Conservation (phyloP, 192 early-diverging fungal species). For the Jimgerdemannia lactiflua region DNA sequence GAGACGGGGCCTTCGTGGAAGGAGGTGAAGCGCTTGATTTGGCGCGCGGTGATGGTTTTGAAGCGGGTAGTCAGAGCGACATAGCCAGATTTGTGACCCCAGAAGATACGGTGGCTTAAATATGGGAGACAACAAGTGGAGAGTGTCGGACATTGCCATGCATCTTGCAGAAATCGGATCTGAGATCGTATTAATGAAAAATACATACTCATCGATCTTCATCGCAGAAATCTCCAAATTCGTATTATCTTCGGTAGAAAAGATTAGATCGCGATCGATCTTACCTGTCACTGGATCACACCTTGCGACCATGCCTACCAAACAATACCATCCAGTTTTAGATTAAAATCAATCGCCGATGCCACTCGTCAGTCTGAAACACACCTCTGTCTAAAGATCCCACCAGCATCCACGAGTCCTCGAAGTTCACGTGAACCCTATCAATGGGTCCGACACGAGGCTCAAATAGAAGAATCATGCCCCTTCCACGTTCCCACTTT, state of each 20-base stretch:
- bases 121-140: background rate
- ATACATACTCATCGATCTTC: constrained; percentile 52
- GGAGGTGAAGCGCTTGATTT: constrained; percentile 44
- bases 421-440: constrained; percentile 40
- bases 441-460: constrained; percentile 56
- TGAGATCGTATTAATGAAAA: background rate
- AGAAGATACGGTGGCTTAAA: constrained; percentile 49
- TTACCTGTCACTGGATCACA: constrained; percentile 59
- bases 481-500: constrained; percentile 48
- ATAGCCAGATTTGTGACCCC: constrained; percentile 54
- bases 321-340: background rate
- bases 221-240: constrained; percentile 37
- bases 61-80: constrained; percentile 48
- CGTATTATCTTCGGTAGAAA: constrained; percentile 37
- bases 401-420: constrained; percentile 50
- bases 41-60: constrained; percentile 27
- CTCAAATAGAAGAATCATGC: constrained; percentile 44
- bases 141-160: background rate
- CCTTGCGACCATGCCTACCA: constrained; percentile 47
- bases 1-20: constrained; percentile 56
- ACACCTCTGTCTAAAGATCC: constrained; percentile 49
- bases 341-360: background rate
- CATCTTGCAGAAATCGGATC: background rate
- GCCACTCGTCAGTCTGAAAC: background rate
- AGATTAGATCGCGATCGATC: constrained; percentile 54